phyloP scores from a whole-genome alignment of 768 basidiomycete genomes.

The Leucocoprinus leucothites region DNA sequence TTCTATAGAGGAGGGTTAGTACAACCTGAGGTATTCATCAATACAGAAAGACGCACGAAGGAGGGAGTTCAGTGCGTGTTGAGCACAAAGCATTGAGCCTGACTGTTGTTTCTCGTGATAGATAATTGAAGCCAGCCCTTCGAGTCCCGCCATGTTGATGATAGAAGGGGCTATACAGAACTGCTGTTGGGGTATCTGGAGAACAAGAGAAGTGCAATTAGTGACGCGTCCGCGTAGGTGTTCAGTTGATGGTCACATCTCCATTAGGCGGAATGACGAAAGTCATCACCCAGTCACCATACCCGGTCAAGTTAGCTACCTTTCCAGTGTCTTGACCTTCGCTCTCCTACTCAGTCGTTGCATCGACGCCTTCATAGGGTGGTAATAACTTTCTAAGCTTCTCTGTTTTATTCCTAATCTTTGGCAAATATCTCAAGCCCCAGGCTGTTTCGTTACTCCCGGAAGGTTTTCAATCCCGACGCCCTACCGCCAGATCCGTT shows the following conservation, averaged over 20 bases:
- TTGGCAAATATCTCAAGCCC: no score
- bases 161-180: neutral
- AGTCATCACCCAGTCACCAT: neutral
- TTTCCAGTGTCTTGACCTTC: no score
- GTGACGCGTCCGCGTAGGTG: neutral
- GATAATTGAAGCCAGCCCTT: conserved; percentile 51
- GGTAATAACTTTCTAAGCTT: no score
- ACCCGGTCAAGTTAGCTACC: no score
- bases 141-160: conserved; percentile 54
- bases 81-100: conserved; percentile 84
- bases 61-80: conserved; percentile 80
- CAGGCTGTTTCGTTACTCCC: no score
- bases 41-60: conserved; percentile 52
- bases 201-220: neutral
- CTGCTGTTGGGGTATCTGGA: neutral
- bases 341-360: no score
- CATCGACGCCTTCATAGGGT: no score
- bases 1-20: conserved; percentile 24
- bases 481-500: no score
- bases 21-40: neutral
- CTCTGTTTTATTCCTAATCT: no score
- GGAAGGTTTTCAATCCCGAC: no score
- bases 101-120: conserved; percentile 78
- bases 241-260: neutral
- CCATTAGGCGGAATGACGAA: neutral